Evolutionary conservation across 352 stramenopile species (phyloP).

Genomic region (Globisporangium parvum): DNA sequence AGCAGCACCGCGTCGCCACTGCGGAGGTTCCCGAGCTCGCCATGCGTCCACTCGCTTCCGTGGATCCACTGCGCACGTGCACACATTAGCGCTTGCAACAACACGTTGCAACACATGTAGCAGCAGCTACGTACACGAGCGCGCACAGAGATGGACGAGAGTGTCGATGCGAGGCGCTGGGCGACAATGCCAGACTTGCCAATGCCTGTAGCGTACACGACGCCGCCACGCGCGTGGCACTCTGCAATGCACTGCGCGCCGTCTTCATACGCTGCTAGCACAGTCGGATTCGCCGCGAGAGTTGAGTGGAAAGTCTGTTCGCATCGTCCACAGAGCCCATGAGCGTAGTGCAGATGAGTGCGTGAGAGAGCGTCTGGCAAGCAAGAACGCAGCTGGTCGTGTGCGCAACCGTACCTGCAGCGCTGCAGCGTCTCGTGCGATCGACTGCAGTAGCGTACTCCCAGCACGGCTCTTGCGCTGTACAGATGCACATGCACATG

Average conservation of each 20-base stretch:
- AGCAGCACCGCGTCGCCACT: conserved; percentile 60
- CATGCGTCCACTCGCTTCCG: conserved; percentile 72
- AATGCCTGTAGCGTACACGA: conserved; percentile 68
- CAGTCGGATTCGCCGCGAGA: conserved; percentile 20
- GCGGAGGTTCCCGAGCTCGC: conserved; percentile 65
- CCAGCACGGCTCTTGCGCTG: not conserved
- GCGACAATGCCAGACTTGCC: conserved; percentile 80
- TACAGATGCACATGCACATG: not conserved
- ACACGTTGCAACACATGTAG: not conserved
- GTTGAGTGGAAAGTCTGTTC: conserved; percentile 33
- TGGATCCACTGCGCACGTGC: conserved; percentile 53
- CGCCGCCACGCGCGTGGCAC: conserved; percentile 36
- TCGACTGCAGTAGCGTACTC: conserved; percentile 11
- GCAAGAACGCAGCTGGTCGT: not conserved
- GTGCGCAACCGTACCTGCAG: conserved; percentile 5
- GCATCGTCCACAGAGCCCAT: not conserved
- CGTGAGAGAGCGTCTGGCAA: not conserved
- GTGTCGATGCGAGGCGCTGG: conserved; percentile 55
- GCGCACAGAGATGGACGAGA: conserved; percentile 66
- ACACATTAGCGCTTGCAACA: not conserved
- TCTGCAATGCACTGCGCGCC: conserved; percentile 28
- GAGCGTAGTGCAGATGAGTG: not conserved
- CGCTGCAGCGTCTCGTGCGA: conserved; percentile 11
- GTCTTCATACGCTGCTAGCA: conserved; percentile 22
- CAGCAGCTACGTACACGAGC: conserved; percentile 36